Evolutionary conservation across 768 basidiomycete species (phyloP), one percentile per base, ranked within the genome.

Genomic region (Hemileccinum impolitum): DNA sequence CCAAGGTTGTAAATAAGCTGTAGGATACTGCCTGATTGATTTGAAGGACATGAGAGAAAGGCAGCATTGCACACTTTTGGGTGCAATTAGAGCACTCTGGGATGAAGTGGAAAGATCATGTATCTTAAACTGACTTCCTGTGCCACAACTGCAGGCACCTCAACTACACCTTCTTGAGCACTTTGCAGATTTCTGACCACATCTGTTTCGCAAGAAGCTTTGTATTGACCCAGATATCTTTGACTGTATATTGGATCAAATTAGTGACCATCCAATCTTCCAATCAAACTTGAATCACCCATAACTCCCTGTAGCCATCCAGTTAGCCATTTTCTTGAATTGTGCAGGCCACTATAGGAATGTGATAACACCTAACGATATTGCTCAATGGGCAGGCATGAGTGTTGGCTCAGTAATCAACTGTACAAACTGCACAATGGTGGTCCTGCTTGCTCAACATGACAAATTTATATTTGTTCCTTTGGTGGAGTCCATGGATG

Each of bases 321-420:
- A 70, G 48, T 47, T 12, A 53, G 60, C 15, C 65, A 68, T 6
- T 72, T 73, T 51, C 23, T 39, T 14, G 62, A 56, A 2, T 35
- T 32, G 51, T 10, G 54, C 56, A 40, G 64, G 67, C 5, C 66
- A 67, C 32, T 48, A 59, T 47, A 61, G 68, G 14, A 71, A 69
- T 53, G 44, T 34, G 3, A 3, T 19, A 13, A 25, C 39, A 6
- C 30, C 34, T 10, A 17, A 42, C 17, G 39, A 53, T 34, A 23
- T 53, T 18, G 32, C 43, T 11, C 48, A 49, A n/a, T 53, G 52
- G 52, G 48, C 48, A 30, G 43, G 48, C 3, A 14, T 50, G 2
- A 36, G 38, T 28, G 43, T 49, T 14, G 42, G 52, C 12, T 19
- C 37, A 11, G 47, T 53, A 3, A 14, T 35, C 3, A 54, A 54